Conservation (phyloP, 2,329 filamentous ascomycete species). For the Diaporthe eres region DNA sequence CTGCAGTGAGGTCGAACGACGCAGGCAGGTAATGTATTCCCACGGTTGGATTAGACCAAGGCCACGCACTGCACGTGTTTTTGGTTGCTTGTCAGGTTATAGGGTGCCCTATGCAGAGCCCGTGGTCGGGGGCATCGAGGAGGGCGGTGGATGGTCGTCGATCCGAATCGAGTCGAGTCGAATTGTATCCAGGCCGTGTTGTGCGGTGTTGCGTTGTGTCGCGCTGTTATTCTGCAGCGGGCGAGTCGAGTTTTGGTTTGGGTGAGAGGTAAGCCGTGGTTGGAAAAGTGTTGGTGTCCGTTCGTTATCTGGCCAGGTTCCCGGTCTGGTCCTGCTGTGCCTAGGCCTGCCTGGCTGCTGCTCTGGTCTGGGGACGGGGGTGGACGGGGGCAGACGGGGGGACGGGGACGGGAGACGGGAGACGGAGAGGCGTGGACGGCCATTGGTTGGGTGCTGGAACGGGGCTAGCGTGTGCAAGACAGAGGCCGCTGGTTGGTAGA, state of each 20-base stretch:
- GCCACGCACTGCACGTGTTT: constrained; percentile 8
- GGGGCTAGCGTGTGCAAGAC: not conserved
- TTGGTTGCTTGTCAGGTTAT: not conserved
- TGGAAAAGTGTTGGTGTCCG: constrained; percentile 30
- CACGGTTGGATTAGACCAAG: too few species aligned
- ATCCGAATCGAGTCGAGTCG: not conserved
- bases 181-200: not conserved
- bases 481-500: constrained; percentile 1
- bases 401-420: constrained; percentile 10
- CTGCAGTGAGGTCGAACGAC: too few species aligned
- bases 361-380: constrained; percentile 3
- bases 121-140: constrained; percentile 29
- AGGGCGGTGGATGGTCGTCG: not conserved
- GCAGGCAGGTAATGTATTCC: too few species aligned
- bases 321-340: constrained; percentile 1
- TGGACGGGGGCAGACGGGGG: not conserved
- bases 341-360: constrained; percentile 2
- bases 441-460: constrained; percentile 15
- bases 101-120: constrained; percentile 24
- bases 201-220: constrained; percentile 2
- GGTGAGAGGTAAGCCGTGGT: not conserved
- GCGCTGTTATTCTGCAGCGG: not conserved
- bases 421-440: not conserved
- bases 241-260: not conserved
- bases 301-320: constrained; percentile 31